Conservation (phyloP, 2,329 filamentous ascomycete genomes). For the Herpomyces periplanetae region DNA sequence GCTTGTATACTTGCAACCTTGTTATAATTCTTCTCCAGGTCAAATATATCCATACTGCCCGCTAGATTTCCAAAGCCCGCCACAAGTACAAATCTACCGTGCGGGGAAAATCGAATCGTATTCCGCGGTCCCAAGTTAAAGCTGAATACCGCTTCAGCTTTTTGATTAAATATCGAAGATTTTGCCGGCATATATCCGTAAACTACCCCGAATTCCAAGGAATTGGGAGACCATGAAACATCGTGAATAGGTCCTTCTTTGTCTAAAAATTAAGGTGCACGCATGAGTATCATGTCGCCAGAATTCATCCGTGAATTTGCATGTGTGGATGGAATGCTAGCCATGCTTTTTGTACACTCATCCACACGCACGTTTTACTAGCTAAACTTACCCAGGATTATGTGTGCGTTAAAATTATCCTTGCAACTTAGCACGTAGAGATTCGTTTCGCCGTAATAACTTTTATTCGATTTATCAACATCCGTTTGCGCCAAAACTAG, state of each 20-base stretch:
- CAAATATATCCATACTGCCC: constrained; percentile 89
- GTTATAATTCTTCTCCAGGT: constrained; percentile 62
- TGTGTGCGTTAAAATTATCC: constrained; percentile 61
- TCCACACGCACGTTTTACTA: neutral
- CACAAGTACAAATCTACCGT: constrained; percentile 62
- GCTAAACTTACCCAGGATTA: constrained; percentile 20
- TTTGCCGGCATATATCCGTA: constrained; percentile 99
- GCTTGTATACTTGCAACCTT: constrained; percentile 84
- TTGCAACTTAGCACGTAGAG: constrained; percentile 76
- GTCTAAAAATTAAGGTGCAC: constrained; percentile 12
- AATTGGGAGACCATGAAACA: constrained; percentile 90
- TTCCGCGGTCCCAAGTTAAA: constrained; percentile 68
- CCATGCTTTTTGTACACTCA: too few species aligned
- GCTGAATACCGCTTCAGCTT: constrained; percentile 38
- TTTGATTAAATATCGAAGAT: constrained; percentile 82
- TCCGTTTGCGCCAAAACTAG: constrained; percentile 90
- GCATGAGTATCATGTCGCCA: neutral
- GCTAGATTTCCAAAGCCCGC: constrained; percentile 91
- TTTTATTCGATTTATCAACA: constrained; percentile 91
- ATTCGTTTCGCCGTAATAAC: constrained; percentile 93
- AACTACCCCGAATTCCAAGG: constrained; percentile 82
- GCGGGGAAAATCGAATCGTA: constrained; percentile 74
- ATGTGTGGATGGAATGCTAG: too few species aligned
- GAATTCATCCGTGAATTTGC: constrained; percentile 2
- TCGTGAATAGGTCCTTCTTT: constrained; percentile 96